These are phyloP conservation scores for Diospyros kaki DNA, from an alignment of 148 eudicot genomes.

Conservation along the genomic window DNA sequence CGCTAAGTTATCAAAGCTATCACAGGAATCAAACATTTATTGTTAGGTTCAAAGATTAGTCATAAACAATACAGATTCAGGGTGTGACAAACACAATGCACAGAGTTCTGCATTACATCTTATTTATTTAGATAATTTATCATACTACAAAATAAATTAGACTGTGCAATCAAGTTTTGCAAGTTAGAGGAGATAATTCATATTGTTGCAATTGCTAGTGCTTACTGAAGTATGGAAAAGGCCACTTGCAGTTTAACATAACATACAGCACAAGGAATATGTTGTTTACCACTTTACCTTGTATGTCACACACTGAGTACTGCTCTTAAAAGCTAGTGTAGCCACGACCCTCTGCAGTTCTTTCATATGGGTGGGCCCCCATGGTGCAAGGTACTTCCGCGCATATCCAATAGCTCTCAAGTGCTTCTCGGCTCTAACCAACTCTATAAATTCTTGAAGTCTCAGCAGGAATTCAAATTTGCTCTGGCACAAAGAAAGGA, in stretches of 20 bases:
- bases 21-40: too few relatives aligned
- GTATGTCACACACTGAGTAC: slow-evolving; percentile 78
- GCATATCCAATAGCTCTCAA: slow-evolving; percentile 83
- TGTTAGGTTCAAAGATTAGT: too few relatives aligned
- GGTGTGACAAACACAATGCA: too few relatives aligned
- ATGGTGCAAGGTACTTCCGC: slow-evolving; percentile 80
- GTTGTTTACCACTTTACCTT: slow-evolving; percentile 45
- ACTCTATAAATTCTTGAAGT: slow-evolving; percentile 94
- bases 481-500: slow-evolving; percentile 50
- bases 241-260: not conserved
- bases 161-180: not conserved
- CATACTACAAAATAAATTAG: not conserved
- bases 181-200: not conserved
- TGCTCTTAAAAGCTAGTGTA: slow-evolving; percentile 88
- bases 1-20: too few relatives aligned
- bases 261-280: not conserved
- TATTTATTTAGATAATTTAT: not conserved
- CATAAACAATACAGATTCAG: too few relatives aligned
- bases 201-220: not conserved
- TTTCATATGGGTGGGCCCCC: slow-evolving; percentile 92
- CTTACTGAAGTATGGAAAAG: not conserved
- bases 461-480: slow-evolving; percentile 94
- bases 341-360: slow-evolving; percentile 92
- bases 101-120: not conserved
- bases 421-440: slow-evolving; percentile 78